Conservation (phyloP, 2,329 filamentous ascomycete genomes). For the Hypoxylon sp. region DNA sequence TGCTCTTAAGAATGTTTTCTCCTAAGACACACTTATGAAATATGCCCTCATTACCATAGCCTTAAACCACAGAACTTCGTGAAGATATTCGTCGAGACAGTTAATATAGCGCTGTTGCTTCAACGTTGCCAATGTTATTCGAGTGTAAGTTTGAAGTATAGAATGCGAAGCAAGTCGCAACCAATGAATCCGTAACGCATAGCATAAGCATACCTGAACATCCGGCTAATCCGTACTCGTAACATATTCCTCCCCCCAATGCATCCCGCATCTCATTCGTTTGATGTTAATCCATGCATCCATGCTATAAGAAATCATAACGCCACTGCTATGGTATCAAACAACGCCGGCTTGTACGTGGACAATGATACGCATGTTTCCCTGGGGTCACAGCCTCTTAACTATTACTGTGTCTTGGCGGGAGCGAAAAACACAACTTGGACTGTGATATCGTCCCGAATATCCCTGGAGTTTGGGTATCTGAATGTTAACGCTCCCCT, state of each 20-base stretch:
- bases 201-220: not conserved
- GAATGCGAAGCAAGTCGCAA: not conserved
- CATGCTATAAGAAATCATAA: slow-evolving; percentile 13
- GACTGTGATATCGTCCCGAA: slow-evolving; percentile 84
- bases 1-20: not conserved
- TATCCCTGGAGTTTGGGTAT: slow-evolving; percentile 75
- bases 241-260: slow-evolving; percentile 3
- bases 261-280: slow-evolving; percentile 2
- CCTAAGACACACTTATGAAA: not conserved
- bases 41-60: not conserved
- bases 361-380: not conserved
- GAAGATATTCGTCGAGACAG: not conserved
- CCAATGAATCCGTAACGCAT: not conserved
- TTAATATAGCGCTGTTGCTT: not conserved
- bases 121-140: not conserved
- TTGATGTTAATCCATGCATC: not conserved
- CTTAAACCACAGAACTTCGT: not conserved
- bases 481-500: slow-evolving; percentile 79
- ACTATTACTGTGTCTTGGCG: slow-evolving; percentile 7
- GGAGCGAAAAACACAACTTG: slow-evolving; percentile 85
- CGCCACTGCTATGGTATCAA: slow-evolving; percentile 12
- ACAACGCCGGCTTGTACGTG: slow-evolving; percentile 18
- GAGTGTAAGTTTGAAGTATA: not conserved
- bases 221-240: not conserved
- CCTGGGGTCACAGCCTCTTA: not conserved